phyloP scores from a whole-genome alignment of 1,284 basidiomycete genomes.

The Pholiota adiposa region DNA sequence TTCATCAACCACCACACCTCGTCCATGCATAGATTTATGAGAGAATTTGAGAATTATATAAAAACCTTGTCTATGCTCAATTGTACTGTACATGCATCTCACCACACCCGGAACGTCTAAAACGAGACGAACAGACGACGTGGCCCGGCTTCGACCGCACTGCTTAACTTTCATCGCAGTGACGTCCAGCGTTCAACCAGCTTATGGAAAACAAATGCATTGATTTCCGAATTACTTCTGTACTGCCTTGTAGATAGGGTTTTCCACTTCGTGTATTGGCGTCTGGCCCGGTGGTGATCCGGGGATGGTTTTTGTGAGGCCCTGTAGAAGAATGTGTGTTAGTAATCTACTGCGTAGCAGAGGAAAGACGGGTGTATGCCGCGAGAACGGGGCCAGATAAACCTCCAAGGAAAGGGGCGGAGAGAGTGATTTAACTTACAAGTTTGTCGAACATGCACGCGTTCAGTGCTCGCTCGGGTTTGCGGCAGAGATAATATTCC shows the following conservation, averaged over 20 bases:
- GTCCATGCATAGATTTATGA: no score
- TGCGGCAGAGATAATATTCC: slow-evolving; percentile 93
- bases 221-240: slow-evolving; percentile 52
- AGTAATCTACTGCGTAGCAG: neutral
- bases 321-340: slow-evolving; percentile 53
- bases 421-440: no score
- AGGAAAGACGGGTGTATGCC: neutral
- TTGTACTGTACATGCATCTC: slow-evolving; percentile 1
- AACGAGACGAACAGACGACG: neutral
- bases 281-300: slow-evolving; percentile 85
- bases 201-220: neutral
- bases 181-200: neutral
- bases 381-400: no score
- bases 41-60: neutral
- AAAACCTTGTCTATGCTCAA: neutral
- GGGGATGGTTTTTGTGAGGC: slow-evolving; percentile 91
- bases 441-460: slow-evolving; percentile 97
- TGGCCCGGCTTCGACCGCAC: neutral
- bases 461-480: slow-evolving; percentile 90
- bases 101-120: neutral
- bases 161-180: neutral
- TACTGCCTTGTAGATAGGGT: slow-evolving; percentile 78
- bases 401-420: no score
- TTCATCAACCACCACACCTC: no score
- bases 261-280: slow-evolving; percentile 90